Conservation (phyloP, 805 yeast genomes). For the Candida stauntonica region DNA sequence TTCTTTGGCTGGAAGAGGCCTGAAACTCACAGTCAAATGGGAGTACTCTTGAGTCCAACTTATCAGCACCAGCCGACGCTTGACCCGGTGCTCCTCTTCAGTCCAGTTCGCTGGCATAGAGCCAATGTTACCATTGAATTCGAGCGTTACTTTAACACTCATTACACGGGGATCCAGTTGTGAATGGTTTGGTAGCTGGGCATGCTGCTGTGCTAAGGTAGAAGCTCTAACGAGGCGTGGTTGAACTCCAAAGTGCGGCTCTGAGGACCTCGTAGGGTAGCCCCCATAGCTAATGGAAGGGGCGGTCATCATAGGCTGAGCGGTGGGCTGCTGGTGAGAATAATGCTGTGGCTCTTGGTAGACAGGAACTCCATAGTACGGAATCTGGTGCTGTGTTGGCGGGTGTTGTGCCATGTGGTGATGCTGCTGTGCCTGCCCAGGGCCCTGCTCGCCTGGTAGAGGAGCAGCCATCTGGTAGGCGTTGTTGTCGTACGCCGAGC, state of each 20-base stretch:
- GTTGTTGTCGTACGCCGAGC: slow-evolving; percentile 3
- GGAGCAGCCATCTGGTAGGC: background rate
- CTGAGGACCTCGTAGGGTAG: slow-evolving; percentile 9
- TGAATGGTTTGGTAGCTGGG: background rate
- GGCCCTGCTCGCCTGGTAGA: background rate
- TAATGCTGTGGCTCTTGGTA: background rate
- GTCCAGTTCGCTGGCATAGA: slow-evolving; percentile 44
- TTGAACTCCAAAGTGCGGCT: slow-evolving; percentile 8
- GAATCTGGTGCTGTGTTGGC: slow-evolving; percentile 1
- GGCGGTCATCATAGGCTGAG: background rate
- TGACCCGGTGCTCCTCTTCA: slow-evolving; percentile 35
- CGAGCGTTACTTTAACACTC: slow-evolving; percentile 17
- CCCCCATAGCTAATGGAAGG: background rate
- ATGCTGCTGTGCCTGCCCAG: background rate
- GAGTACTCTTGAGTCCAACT: slow-evolving; percentile 33
- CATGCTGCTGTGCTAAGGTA: slow-evolving; percentile 1
- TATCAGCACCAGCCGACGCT: slow-evolving; percentile 47
- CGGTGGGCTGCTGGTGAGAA: background rate
- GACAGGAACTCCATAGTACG: background rate
- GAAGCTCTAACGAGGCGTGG: slow-evolving; percentile 19
- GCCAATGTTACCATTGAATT: slow-evolving; percentile 15
- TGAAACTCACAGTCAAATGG: slow-evolving; percentile 35
- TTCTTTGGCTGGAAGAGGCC: slow-evolving; percentile 33
- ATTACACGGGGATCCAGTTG: slow-evolving; percentile 2
- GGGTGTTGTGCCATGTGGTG: background rate